Base-by-base conservation (phyloP, 2,329 filamentous ascomycete genomes). In the Verticillium tricorpus region DNA sequence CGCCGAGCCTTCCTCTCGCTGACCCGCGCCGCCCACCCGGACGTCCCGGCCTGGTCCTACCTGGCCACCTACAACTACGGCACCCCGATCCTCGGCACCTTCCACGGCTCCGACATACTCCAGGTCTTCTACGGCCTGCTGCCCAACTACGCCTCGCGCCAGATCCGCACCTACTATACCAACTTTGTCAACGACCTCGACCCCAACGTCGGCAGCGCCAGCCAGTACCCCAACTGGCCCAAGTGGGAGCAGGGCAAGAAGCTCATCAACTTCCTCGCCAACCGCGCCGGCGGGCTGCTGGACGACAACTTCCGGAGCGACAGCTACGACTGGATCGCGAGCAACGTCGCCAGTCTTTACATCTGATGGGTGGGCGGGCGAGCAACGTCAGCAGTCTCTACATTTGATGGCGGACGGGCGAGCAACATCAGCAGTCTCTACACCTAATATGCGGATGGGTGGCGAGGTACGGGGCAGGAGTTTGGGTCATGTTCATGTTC, bases 31-130 rank as follows among this genome's bases (percentile, higher is more conserved):
- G 74, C 77, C 14, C 81, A 86, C 64, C 86, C 87, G 0, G 67
- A 74, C 35, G 85, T 92, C 0, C 86, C 87, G 0, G 77, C 80
- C 1, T 95, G 90, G 90, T 91, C 88, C 0, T 95, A 93, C 74
- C 82, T 95, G 1, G 77, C 88, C 0, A 88, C 86, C 0, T 93
- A 93, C 75, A 74, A 89, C 76, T 86, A 88, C 70, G 88, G 88
- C 11, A 89, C 86, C 0, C 88, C 91, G 0, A 74, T 93, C 57
- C 73, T 94, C 0, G 91, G 92, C 19, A 93, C 90, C 0, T 90
- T 92, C 74, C 92, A 95, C 72, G 88, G 75, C 15, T 85, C 82
- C 1, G 91, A 93, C 67, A 67, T 93, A 1, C 67, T 91, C 3
- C 85, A 90, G 70, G 82, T 90, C 0, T 92, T 92, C 65, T 87